Conservation (phyloP, 345 rosid genomes). For the Lumnitzera racemosa region DNA sequence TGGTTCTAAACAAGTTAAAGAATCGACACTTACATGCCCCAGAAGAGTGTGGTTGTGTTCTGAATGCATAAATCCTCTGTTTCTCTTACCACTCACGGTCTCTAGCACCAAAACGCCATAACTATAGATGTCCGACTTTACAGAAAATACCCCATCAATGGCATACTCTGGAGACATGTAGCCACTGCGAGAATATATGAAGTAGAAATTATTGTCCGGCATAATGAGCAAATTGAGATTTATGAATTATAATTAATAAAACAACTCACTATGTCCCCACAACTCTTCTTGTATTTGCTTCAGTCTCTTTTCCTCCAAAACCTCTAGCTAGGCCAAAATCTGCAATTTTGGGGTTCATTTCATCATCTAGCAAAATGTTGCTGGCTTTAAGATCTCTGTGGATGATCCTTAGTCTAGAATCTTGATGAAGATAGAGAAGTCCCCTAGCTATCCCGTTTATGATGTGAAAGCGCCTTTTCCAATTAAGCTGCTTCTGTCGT, state of each 20-base stretch:
- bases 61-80: conserved; percentile 24
- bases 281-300: conserved; percentile 12
- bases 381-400: conserved; percentile 28
- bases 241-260: too few relatives aligned
- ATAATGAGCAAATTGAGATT: too few relatives aligned
- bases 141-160: conserved; percentile 28
- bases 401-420: conserved; percentile 20
- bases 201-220: too few relatives aligned
- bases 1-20: not conserved
- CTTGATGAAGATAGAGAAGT: conserved; percentile 24
- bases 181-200: conserved; percentile 17
- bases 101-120: conserved; percentile 32
- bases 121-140: conserved; percentile 32
- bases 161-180: conserved; percentile 48
- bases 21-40: conserved; percentile 17
- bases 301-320: conserved; percentile 14
- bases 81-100: conserved; percentile 22
- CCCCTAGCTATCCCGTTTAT: conserved; percentile 21
- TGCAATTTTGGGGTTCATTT: conserved; percentile 21
- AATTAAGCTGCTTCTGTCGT: conserved; percentile 18
- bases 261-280: conserved; percentile 22
- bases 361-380: conserved; percentile 17
- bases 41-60: conserved; percentile 24
- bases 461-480: conserved; percentile 15
- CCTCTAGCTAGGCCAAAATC: conserved; percentile 24